Conservation (phyloP, 495 filamentous ascomycete genomes). For the Penicillium chermesinum region DNA sequence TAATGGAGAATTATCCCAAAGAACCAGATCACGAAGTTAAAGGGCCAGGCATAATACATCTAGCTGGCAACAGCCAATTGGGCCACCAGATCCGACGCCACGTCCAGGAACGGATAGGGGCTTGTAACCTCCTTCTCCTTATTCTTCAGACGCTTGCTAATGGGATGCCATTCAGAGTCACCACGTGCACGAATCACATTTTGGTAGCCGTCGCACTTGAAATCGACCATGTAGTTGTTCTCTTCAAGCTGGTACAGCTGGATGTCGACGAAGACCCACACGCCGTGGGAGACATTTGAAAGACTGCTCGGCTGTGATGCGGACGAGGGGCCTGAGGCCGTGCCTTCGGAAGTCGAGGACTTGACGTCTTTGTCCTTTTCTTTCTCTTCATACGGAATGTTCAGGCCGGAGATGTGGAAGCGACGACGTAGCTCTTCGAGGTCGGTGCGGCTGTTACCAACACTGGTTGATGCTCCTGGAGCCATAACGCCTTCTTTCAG, state of each 20-base stretch:
- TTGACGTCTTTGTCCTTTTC: conserved; percentile 26
- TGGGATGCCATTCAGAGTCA: conserved; percentile 41
- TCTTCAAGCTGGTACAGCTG: conserved; percentile 95
- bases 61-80: conserved; percentile 47
- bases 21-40: neutral
- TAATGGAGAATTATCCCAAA: neutral
- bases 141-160: conserved; percentile 45
- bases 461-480: conserved; percentile 46
- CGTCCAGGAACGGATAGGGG: conserved; percentile 52
- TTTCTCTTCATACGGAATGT: conserved; percentile 33
- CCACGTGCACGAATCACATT: conserved; percentile 54
- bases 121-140: conserved; percentile 53
- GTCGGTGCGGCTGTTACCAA: conserved; percentile 54
- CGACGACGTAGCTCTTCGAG: conserved; percentile 47
- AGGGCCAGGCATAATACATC: neutral
- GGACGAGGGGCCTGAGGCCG: conserved; percentile 37
- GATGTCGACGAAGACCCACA: conserved; percentile 83
- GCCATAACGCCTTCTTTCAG: conserved; percentile 63
- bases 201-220: conserved; percentile 98
- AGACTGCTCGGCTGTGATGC: conserved; percentile 33
- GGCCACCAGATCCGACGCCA: conserved; percentile 50
- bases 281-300: conserved; percentile 37
- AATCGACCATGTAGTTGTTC: conserved; percentile 92
- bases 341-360: conserved; percentile 19
- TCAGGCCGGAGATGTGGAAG: conserved; percentile 42